A percentile compares a stretch with the other conserved stretches of the same genome.
These are phyloP conservation scores for Trifolium dubium DNA, from an alignment of 306 rosid genomes.

Conservation along the genomic window DNA sequence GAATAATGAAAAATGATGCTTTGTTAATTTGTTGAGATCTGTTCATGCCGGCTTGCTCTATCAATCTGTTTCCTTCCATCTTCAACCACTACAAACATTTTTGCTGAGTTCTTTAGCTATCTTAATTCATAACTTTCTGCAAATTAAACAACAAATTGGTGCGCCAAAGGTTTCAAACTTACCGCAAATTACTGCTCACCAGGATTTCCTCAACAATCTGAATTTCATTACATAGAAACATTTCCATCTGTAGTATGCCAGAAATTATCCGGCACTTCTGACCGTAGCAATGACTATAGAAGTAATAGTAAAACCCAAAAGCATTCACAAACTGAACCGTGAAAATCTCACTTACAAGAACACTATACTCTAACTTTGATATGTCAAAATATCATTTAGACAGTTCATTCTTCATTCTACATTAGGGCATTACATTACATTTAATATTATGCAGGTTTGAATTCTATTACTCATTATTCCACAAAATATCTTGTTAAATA, in stretches of 20 bases:
- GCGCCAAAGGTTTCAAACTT: not conserved
- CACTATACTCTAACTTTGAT: not conserved
- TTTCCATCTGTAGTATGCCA: not conserved
- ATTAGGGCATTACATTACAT: slow-evolving; percentile 16
- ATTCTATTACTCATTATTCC: not conserved
- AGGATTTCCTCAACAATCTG: not conserved
- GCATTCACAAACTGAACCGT: not conserved
- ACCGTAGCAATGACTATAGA: not conserved
- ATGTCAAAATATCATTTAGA: not conserved
- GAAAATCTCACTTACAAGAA: not conserved
- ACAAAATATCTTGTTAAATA: not conserved
- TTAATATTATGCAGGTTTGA: not conserved
- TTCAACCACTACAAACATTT: not conserved
- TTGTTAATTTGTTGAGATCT: not conserved
- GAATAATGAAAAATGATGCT: not conserved
- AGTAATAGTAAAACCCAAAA: not conserved
- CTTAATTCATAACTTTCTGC: not conserved
- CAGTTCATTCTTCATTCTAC: not conserved
- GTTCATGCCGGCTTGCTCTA: not conserved
- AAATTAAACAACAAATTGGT: not conserved
- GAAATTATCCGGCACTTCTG: not conserved
- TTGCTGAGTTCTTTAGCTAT: not conserved
- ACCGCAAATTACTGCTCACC: not conserved
- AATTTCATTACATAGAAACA: not conserved
- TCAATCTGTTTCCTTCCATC: not conserved